A percentile compares a stretch with the other conserved stretches of the same genome.
Evolutionary conservation across 345 rosid genomes (phyloP).

Genomic region (Erysimum cheiranthoides): DNA sequence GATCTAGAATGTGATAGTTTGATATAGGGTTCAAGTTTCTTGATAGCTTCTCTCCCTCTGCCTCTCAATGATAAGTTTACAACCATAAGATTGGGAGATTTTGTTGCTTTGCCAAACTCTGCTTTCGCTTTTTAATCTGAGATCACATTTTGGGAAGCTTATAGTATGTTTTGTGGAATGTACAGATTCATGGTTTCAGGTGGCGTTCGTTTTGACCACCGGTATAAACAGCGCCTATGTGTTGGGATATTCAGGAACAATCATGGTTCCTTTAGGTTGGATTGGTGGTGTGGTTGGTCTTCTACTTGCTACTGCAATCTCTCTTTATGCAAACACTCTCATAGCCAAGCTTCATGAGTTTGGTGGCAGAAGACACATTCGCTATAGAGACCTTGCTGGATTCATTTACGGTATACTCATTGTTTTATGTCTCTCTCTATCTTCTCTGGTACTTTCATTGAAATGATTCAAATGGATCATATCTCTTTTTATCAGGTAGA

Average conservation of each 20-base stretch:
- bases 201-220: slow-evolving; percentile 78
- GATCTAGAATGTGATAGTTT: not conserved
- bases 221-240: slow-evolving; percentile 92
- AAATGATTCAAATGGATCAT: not conserved
- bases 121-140: slow-evolving; percentile 1
- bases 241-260: slow-evolving; percentile 86
- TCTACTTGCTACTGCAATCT: slow-evolving; percentile 65
- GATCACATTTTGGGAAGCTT: slow-evolving; percentile 13
- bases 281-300: slow-evolving; percentile 73
- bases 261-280: slow-evolving; percentile 97
- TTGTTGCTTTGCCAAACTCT: slow-evolving; percentile 26
- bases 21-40: not conserved
- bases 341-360: slow-evolving; percentile 84
- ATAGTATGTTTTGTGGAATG: slow-evolving; percentile 25
- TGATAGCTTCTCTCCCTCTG: not conserved
- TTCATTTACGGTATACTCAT: slow-evolving; percentile 60
- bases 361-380: slow-evolving; percentile 90
- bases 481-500: slow-evolving; percentile 54
- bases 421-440: slow-evolving; percentile 1
- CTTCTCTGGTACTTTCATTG: not conserved
- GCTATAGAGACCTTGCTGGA: slow-evolving; percentile 94
- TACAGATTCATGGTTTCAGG: slow-evolving; percentile 95
- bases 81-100: not conserved
- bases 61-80: not conserved
- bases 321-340: slow-evolving; percentile 79